phyloP scores from a whole-genome alignment of 768 basidiomycete species.

The Boletus rex-veris region DNA sequence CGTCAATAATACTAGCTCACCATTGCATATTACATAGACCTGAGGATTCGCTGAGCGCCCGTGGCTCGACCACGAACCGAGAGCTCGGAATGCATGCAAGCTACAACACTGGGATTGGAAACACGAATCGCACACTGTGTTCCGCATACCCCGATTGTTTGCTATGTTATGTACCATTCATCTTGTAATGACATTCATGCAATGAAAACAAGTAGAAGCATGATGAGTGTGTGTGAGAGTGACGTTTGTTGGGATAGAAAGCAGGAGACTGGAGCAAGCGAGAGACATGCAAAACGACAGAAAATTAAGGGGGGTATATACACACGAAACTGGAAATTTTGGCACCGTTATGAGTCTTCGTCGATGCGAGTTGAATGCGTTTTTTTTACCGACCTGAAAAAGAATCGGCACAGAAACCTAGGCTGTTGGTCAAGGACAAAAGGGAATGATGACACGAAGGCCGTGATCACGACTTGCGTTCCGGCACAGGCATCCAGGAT shows the following conservation, averaged over 20 bases:
- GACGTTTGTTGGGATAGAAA: slow-evolving; percentile 6
- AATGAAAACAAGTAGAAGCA: neutral
- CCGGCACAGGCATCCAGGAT: slow-evolving; percentile 34
- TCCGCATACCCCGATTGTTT: neutral
- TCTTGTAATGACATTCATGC: neutral
- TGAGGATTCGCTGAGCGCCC: too few species aligned
- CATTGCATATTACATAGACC: too few species aligned
- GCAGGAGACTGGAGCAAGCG: neutral
- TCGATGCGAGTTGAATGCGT: slow-evolving; percentile 12
- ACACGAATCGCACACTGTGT: neutral
- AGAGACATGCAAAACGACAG: neutral
- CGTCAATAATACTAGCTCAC: too few species aligned
- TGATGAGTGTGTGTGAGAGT: neutral
- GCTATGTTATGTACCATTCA: neutral
- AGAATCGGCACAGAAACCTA: slow-evolving; percentile 3
- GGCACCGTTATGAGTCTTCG: slow-evolving; percentile 2
- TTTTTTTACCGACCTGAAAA: slow-evolving; percentile 14
- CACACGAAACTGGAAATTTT: slow-evolving; percentile 3
- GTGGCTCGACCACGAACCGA: neutral
- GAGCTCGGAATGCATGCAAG: neutral
- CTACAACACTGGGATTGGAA: too few species aligned
- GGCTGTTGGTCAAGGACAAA: slow-evolving; percentile 7
- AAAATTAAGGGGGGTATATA: slow-evolving; percentile 18
- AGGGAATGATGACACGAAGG: neutral
- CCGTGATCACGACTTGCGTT: slow-evolving; percentile 24